Conservation (phyloP, 2,329 filamentous ascomycete genomes). For the Blastomyces parvus region DNA sequence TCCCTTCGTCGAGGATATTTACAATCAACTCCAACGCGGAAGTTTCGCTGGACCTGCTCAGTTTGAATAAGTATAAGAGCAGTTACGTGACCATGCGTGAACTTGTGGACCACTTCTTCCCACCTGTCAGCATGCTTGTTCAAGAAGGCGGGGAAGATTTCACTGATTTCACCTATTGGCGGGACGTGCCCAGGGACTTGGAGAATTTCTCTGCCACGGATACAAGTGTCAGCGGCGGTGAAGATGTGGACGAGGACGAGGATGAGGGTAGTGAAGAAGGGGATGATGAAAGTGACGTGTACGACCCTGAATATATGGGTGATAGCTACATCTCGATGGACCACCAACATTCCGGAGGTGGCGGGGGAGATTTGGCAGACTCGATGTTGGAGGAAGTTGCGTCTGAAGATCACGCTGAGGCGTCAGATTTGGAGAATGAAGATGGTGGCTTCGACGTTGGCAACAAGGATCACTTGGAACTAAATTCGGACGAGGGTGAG, state of each 20-base stretch:
- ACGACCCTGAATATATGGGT: slow-evolving; percentile 38
- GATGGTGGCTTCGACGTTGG: slow-evolving; percentile 19
- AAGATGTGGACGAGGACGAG: slow-evolving; percentile 47
- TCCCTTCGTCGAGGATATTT: slow-evolving; percentile 88
- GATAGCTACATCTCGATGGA: slow-evolving; percentile 51
- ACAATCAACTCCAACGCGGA: slow-evolving; percentile 98
- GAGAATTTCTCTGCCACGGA: slow-evolving; percentile 85
- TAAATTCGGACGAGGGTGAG: neutral
- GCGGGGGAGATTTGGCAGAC: slow-evolving; percentile 30
- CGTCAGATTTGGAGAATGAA: slow-evolving; percentile 36
- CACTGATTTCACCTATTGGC: slow-evolving; percentile 96
- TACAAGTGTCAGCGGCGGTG: slow-evolving; percentile 47
- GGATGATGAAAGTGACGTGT: slow-evolving; percentile 44
- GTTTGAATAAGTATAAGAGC: slow-evolving; percentile 88
- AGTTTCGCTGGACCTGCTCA: slow-evolving; percentile 81
- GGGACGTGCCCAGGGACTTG: slow-evolving; percentile 70
- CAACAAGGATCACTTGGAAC: slow-evolving; percentile 26
- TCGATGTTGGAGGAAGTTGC: slow-evolving; percentile 28
- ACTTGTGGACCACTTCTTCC: slow-evolving; percentile 96
- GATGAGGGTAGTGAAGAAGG: slow-evolving; percentile 42
- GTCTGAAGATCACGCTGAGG: slow-evolving; percentile 14
- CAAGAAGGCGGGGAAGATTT: slow-evolving; percentile 87
- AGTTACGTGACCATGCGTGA: slow-evolving; percentile 97
- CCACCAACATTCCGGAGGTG: slow-evolving; percentile 32
- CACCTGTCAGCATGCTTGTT: slow-evolving; percentile 75